Conservation (phyloP, 495 filamentous ascomycete genomes). For the Penicillium alfredii region DNA sequence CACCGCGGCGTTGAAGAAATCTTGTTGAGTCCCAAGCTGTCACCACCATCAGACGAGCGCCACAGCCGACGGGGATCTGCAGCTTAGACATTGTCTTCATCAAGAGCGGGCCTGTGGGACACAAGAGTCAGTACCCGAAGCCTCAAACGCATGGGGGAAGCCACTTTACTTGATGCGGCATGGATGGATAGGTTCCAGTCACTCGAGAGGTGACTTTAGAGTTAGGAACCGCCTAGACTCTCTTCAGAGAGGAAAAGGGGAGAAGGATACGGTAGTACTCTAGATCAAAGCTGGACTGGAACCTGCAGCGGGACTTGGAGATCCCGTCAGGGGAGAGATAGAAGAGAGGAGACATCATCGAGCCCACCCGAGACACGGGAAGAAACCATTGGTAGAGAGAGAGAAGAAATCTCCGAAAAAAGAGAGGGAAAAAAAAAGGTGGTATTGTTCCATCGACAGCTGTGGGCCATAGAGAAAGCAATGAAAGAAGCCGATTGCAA, state of each 20-base stretch:
- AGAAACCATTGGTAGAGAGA: too few species aligned
- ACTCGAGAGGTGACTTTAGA: too few species aligned
- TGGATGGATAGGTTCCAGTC: slow-evolving; percentile 4
- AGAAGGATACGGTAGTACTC: slow-evolving; percentile 20
- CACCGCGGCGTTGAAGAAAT: slow-evolving; percentile 39
- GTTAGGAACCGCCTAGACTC: too few species aligned
- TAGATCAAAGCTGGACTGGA: slow-evolving; percentile 6
- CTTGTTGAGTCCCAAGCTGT: slow-evolving; percentile 20
- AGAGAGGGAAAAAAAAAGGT: too few species aligned
- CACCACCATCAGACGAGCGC: slow-evolving; percentile 1
- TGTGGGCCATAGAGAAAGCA: too few species aligned
- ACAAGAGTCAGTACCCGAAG: slow-evolving; percentile 12
- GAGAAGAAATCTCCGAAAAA: too few species aligned
- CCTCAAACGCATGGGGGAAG: neutral
- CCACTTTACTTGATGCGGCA: slow-evolving; percentile 6
- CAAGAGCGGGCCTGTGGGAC: slow-evolving; percentile 1
- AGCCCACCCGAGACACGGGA: too few species aligned
- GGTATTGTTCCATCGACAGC: slow-evolving; percentile 13
- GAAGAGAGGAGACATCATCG: too few species aligned
- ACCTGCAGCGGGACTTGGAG: too few species aligned
- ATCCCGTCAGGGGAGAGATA: too few species aligned
- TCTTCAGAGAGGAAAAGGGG: neutral
- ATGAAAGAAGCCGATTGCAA: too few species aligned
- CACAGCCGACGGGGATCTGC: slow-evolving; percentile 22
- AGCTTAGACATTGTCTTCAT: slow-evolving; percentile 25